phyloP scores from a whole-genome alignment of 192 early-diverging fungal species.

The Fimicolochytrium jonesii region DNA sequence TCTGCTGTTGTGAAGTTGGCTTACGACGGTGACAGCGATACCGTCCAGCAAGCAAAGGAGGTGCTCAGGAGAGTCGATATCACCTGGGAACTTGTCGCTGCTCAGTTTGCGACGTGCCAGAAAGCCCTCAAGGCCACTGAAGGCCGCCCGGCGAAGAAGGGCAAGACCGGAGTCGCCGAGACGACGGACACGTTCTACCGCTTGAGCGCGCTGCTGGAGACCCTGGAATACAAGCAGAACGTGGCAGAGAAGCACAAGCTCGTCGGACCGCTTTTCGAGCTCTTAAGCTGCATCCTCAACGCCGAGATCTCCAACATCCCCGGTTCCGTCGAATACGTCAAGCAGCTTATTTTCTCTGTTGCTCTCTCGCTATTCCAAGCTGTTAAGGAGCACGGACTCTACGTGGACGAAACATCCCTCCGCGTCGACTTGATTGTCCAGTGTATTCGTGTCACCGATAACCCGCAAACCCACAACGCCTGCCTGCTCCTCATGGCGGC shows the following conservation, averaged over 20 bases:
- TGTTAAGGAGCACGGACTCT: slow-evolving; percentile 25
- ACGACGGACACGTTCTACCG: slow-evolving; percentile 22
- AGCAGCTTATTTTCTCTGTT: slow-evolving; percentile 77
- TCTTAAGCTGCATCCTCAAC: slow-evolving; percentile 61
- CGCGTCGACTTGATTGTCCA: slow-evolving; percentile 85
- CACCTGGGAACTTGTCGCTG: slow-evolving; percentile 4
- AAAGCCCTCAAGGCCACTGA: not conserved
- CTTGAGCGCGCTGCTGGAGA: slow-evolving; percentile 58
- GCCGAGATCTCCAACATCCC: slow-evolving; percentile 7
- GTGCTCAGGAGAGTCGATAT: slow-evolving; percentile 59
- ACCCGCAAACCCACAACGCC: slow-evolving; percentile 93
- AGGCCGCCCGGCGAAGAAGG: slow-evolving; percentile 21
- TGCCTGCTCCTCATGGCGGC: slow-evolving; percentile 81
- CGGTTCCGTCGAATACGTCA: slow-evolving; percentile 68
- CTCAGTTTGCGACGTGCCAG: slow-evolving; percentile 16
- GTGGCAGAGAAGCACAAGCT: slow-evolving; percentile 49
- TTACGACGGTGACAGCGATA: slow-evolving; percentile 29
- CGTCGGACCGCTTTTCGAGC: slow-evolving; percentile 66
- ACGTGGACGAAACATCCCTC: slow-evolving; percentile 60
- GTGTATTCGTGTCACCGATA: slow-evolving; percentile 81
- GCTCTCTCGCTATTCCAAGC: slow-evolving; percentile 29
- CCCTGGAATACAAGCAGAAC: slow-evolving; percentile 59
- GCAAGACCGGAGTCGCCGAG: not conserved
- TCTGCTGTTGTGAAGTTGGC: slow-evolving; percentile 46
- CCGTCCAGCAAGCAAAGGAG: slow-evolving; percentile 29